Evolutionary conservation across 768 basidiomycete genomes (phyloP).

Genomic region (Mycena leptocephala): DNA sequence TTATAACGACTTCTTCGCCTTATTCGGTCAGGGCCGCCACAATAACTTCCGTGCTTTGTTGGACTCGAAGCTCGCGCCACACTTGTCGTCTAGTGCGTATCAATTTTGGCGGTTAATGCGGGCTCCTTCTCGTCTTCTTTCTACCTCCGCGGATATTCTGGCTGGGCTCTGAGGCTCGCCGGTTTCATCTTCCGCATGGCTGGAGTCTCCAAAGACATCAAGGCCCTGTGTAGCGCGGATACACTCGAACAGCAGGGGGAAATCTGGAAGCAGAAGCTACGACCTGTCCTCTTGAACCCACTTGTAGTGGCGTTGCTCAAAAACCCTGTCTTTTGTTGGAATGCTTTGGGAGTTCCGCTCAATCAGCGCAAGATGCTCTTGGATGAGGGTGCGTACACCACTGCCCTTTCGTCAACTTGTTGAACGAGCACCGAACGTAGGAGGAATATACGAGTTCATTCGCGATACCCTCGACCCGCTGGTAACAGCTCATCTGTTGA

Average conservation of each 20-base stretch:
- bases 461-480: slow-evolving; percentile 69
- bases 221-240: slow-evolving; percentile 68
- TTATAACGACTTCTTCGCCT: slow-evolving; percentile 74
- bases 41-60: slow-evolving; percentile 73
- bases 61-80: slow-evolving; percentile 74
- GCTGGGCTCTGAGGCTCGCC: slow-evolving; percentile 77
- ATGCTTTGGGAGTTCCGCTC: slow-evolving; percentile 82
- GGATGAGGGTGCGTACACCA: slow-evolving; percentile 56
- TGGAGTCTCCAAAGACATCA: slow-evolving; percentile 71
- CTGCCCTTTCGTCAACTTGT: not conserved
- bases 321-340: slow-evolving; percentile 78
- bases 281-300: slow-evolving; percentile 74
- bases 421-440: not conserved
- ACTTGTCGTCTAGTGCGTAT: slow-evolving; percentile 81
- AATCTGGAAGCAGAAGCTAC: slow-evolving; percentile 75
- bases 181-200: slow-evolving; percentile 71
- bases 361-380: slow-evolving; percentile 78
- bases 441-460: slow-evolving; percentile 65
- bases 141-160: slow-evolving; percentile 79
- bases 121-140: slow-evolving; percentile 69
- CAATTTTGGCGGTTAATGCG: slow-evolving; percentile 83
- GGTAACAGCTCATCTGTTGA: slow-evolving; percentile 64
- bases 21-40: slow-evolving; percentile 81
- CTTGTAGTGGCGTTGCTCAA: slow-evolving; percentile 71
- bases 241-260: slow-evolving; percentile 71